Evolutionary conservation across 352 stramenopile genomes (phyloP), one percentile per base, ranked within the genome.

Genomic region (Phytophthora crassamura): DNA sequence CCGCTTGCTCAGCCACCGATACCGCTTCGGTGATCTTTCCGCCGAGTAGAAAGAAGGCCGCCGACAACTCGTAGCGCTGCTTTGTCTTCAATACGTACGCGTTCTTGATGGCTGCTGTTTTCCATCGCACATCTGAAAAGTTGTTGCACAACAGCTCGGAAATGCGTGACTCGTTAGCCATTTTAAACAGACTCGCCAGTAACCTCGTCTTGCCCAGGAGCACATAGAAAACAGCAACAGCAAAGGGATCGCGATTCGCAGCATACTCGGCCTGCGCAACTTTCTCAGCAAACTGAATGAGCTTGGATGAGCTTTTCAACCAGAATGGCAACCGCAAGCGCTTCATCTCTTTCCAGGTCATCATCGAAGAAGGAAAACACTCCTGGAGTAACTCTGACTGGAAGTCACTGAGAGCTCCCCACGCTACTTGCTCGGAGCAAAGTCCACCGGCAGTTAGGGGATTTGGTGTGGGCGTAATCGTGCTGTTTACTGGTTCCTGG

Each of bases 81-180:
- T 97, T 96, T 14, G 81, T 80, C 57, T 96, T 95, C 15, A 97
- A 62, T 33, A 94, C 88, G 56, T 92, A 96, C 0, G 90, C 90
- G 45, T 97, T 97, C 67, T 97, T 97, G n/a, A 96, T 85, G 12
- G 90, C 89, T 9, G 87, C 88, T 43, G 89, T 94, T 47, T 90
- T 88, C 90, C 89, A 97, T 34, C 87, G 82, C 28, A 77, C 50
- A 16, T 97, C 86, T 0, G 70, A 67, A 64, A 97, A 97, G 54
- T 97, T 78, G 54, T 96, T 96, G 12, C 62, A 72, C 9, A 97
- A 30, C 3, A 97, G 67, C 22, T 96, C 88, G 8, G 64, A 74
- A 36, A 96, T 95, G 20, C 89, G 88, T 5, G 71, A 67, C 54
- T 97, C 89, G 30, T 89, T 86, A 15, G 64, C 75, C 69, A 97